These are phyloP conservation scores for Monosporascus sp. DNA, from an alignment of 2,329 filamentous ascomycete genomes.

Conservation along the genomic window DNA sequence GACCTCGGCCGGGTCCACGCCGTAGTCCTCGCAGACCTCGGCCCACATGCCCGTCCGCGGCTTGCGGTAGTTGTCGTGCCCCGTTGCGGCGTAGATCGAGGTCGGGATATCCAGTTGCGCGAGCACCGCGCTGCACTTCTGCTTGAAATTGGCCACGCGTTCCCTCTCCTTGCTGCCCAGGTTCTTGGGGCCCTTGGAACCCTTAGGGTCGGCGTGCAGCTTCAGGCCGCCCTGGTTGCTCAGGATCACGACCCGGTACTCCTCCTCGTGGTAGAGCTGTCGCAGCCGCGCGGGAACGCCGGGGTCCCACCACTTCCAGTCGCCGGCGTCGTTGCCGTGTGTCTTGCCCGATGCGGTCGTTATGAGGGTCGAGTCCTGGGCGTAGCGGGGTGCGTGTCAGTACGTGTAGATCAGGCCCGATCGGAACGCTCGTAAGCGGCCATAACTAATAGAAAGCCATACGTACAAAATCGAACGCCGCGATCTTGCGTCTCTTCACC, in stretches of 20 bases:
- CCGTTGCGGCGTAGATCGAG: constrained; percentile 80
- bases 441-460: background rate
- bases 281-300: constrained; percentile 63
- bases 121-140: constrained; percentile 67
- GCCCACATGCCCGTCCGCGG: constrained; percentile 87
- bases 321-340: constrained; percentile 62
- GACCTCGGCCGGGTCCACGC: constrained; percentile 52
- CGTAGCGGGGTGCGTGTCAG: background rate
- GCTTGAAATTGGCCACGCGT: constrained; percentile 74
- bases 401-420: background rate
- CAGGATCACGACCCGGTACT: constrained; percentile 71
- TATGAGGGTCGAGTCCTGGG: constrained; percentile 82
- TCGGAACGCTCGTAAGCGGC: too few relatives aligned
- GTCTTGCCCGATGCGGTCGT: constrained; percentile 73
- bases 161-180: constrained; percentile 38
- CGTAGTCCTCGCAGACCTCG: constrained; percentile 53
- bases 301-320: constrained; percentile 93
- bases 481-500: constrained; percentile 52
- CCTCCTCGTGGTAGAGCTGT: constrained; percentile 61
- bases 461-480: constrained; percentile 62
- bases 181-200: constrained; percentile 52
- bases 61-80: constrained; percentile 77
- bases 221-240: constrained; percentile 86
- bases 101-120: constrained; percentile 68
- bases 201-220: constrained; percentile 67